Conservation (phyloP, 495 filamentous ascomycete genomes). For the Pyrenula aspistea region DNA sequence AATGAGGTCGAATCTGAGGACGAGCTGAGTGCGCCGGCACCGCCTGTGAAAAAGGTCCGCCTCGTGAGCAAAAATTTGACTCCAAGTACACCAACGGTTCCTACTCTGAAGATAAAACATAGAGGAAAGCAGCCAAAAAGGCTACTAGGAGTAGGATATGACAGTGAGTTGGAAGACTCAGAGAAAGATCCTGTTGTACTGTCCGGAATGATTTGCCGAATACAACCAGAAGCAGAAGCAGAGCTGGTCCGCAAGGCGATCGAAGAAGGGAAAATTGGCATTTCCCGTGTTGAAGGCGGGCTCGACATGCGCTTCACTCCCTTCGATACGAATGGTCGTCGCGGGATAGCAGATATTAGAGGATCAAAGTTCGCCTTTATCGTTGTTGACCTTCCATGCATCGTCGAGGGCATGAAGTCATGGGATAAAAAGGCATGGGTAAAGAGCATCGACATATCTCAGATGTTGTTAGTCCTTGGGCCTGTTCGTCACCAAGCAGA, state of each 20-base stretch:
- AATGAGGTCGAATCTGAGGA: constrained; percentile 5
- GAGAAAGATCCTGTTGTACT: constrained; percentile 81
- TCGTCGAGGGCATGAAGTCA: constrained; percentile 91
- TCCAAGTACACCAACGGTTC: constrained; percentile 14
- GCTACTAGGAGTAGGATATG: constrained; percentile 74
- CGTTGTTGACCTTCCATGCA: constrained; percentile 79
- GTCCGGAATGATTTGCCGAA: constrained; percentile 78
- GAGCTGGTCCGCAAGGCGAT: constrained; percentile 67
- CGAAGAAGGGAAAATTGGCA: constrained; percentile 59
- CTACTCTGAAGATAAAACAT: constrained; percentile 40
- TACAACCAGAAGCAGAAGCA: constrained; percentile 73
- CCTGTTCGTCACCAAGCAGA: constrained; percentile 59
- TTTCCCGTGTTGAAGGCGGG: constrained; percentile 43
- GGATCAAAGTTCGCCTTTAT: constrained; percentile 65
- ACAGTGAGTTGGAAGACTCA: constrained; percentile 88
- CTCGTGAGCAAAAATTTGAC: constrained; percentile 7
- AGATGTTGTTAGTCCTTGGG: constrained; percentile 83
- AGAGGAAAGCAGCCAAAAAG: constrained; percentile 52
- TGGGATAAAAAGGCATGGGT: constrained; percentile 88
- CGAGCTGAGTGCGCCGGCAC: constrained; percentile 1
- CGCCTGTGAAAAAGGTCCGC: constrained; percentile 35
- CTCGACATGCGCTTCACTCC: constrained; percentile 70
- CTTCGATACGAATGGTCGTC: constrained; percentile 59
- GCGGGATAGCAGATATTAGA: constrained; percentile 57
- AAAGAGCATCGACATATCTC: constrained; percentile 88